phyloP scores from a whole-genome alignment of 1,284 basidiomycete species.

The Pyrrhoderma noxium region DNA sequence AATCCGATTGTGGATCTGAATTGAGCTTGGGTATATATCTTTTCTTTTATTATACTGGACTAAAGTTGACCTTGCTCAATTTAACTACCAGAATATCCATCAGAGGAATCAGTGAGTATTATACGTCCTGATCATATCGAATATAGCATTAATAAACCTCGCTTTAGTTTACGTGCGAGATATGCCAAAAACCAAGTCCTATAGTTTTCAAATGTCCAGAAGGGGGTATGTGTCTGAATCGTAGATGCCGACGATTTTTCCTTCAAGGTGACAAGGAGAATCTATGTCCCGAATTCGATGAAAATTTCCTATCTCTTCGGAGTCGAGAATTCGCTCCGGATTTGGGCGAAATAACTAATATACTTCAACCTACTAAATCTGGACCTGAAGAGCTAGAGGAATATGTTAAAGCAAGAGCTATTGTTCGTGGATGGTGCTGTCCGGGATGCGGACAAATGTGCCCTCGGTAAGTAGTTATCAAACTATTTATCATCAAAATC shows the following conservation, averaged over 20 bases:
- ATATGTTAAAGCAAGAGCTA: constrained; percentile 42
- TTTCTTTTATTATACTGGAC: too few species aligned
- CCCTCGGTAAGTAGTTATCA: constrained; percentile 43
- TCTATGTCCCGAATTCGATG: constrained; percentile 36
- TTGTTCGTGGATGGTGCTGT: constrained; percentile 67
- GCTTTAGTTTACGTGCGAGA: too few species aligned
- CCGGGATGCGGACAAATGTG: constrained; percentile 59
- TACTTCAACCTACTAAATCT: not conserved
- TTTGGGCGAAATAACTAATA: constrained; percentile 19
- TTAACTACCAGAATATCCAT: too few species aligned
- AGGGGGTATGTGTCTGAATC: constrained; percentile 44
- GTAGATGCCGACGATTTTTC: constrained; percentile 53
- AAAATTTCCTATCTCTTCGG: constrained; percentile 18
- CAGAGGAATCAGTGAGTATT: too few species aligned
- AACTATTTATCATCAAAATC: too few species aligned
- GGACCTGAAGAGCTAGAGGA: constrained; percentile 26
- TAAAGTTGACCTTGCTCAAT: too few species aligned
- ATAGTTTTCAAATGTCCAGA: too few species aligned
- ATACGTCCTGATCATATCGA: too few species aligned
- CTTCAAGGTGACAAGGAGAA: constrained; percentile 35
- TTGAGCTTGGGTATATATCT: too few species aligned
- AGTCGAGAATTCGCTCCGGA: constrained; percentile 1
- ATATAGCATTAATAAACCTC: too few species aligned
- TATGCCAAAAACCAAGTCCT: too few species aligned
- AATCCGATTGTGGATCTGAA: too few species aligned